A percentile compares a stretch with the other conserved stretches of the same genome.
Conservation (phyloP, 768 basidiomycete genomes). For the Coprinopsis sp. region DNA sequence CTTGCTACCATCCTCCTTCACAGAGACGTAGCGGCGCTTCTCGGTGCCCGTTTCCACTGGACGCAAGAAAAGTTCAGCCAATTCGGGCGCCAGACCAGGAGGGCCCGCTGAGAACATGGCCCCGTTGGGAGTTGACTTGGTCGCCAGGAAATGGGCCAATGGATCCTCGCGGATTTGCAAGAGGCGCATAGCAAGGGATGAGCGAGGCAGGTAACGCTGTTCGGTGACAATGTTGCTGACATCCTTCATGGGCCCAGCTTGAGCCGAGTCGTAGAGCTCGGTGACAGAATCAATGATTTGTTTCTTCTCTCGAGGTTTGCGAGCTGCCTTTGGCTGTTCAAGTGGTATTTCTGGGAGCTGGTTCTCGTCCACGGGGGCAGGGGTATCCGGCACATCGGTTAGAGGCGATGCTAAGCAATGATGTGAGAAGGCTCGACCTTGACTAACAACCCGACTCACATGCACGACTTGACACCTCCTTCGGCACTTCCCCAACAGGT, state of each 20-base stretch:
- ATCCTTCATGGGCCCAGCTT: constrained; percentile 48
- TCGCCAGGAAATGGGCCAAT: constrained; percentile 79
- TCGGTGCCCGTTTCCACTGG: constrained; percentile 48
- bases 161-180: constrained; percentile 85
- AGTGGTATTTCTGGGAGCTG: constrained; percentile 44
- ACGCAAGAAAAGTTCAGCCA: constrained; percentile 80
- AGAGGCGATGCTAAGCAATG: constrained; percentile 63
- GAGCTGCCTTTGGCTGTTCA: constrained; percentile 34
- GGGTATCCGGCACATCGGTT: constrained; percentile 71
- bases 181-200: constrained; percentile 79
- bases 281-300: constrained; percentile 89
- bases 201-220: constrained; percentile 82
- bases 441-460: too few relatives aligned
- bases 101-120: constrained; percentile 82
- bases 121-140: constrained; percentile 64
- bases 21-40: constrained; percentile 59
- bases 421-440: too few relatives aligned
- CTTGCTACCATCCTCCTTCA: constrained; percentile 57
- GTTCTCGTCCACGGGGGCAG: constrained; percentile 59
- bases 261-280: constrained; percentile 68
- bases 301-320: constrained; percentile 67
- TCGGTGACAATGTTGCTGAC: constrained; percentile 72
- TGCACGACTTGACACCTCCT: constrained; percentile 62
- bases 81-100: constrained; percentile 75
- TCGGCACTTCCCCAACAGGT: constrained; percentile 36